A percentile compares a stretch with the other conserved stretches of the same genome.
phyloP scores from a whole-genome alignment of 306 rosid species.

The Boehmeria nivea region DNA sequence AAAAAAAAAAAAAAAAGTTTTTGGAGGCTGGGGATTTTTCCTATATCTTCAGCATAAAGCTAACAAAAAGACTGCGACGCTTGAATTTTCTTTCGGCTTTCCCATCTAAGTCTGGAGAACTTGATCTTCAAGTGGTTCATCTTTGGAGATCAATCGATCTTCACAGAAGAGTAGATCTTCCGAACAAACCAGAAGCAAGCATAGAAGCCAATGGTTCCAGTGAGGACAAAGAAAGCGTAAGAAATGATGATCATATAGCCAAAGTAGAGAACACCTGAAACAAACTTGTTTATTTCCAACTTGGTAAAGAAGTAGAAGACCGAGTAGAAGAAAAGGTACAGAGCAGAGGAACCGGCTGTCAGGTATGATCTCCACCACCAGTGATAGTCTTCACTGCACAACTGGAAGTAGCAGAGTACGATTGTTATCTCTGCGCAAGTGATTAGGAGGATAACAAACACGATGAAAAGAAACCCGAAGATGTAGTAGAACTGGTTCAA shows the following conservation, averaged over 20 bases:
- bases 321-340: constrained; percentile 93
- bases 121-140: constrained; percentile 16
- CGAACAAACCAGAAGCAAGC: constrained; percentile 98
- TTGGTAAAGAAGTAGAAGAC: constrained; percentile 93
- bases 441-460: constrained; percentile 78
- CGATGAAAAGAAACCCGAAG: constrained; percentile 94
- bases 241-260: constrained; percentile 89
- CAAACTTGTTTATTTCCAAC: constrained; percentile 84
- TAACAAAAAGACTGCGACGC: background rate
- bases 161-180: constrained; percentile 93
- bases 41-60: constrained; percentile 17
- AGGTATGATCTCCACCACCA: constrained; percentile 99
- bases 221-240: constrained; percentile 82
- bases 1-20: constrained; percentile 19
- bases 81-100: no score
- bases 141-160: constrained; percentile 77
- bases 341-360: constrained; percentile 95
- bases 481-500: constrained; percentile 98
- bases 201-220: constrained; percentile 95
- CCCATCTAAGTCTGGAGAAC: constrained; percentile 8
- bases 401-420: constrained; percentile 97
- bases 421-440: constrained; percentile 96
- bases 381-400: constrained; percentile 96
- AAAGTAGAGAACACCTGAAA: constrained; percentile 90
- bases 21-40: constrained; percentile 27